Conservation (phyloP, 1,139 yeast species). For the Trichomonascaceae sp. region DNA sequence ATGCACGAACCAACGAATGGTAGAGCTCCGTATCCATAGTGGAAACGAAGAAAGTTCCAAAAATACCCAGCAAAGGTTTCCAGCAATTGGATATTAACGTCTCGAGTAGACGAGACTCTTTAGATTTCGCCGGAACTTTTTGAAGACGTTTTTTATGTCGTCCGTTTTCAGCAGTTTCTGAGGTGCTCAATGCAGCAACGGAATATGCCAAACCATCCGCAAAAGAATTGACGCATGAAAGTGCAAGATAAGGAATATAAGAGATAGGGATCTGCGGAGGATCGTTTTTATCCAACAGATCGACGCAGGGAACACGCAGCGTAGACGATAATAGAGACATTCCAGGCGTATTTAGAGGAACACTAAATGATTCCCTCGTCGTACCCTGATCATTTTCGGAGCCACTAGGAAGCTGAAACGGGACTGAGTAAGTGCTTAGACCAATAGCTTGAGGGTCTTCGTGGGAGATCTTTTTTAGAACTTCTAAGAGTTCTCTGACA, state of each 20-base stretch:
- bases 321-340: slow-evolving; percentile 32
- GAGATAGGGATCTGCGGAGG: slow-evolving; percentile 59
- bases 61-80: slow-evolving; percentile 43
- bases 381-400: slow-evolving; percentile 9
- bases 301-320: slow-evolving; percentile 55
- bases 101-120: slow-evolving; percentile 4
- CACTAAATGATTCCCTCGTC: slow-evolving; percentile 8
- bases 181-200: slow-evolving; percentile 36
- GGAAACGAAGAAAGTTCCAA: slow-evolving; percentile 52
- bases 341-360: slow-evolving; percentile 17
- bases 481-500: slow-evolving; percentile 50
- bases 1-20: slow-evolving; percentile 57
- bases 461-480: slow-evolving; percentile 31
- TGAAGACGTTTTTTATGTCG: slow-evolving; percentile 1
- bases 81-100: slow-evolving; percentile 41
- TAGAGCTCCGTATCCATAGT: slow-evolving; percentile 64
- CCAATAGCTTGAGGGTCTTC: slow-evolving; percentile 25
- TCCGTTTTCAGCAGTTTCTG: background rate
- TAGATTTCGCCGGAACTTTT: background rate
- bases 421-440: slow-evolving; percentile 20
- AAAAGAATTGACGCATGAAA: slow-evolving; percentile 47
- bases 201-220: slow-evolving; percentile 65
- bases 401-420: slow-evolving; percentile 13
- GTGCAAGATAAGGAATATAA: slow-evolving; percentile 56
- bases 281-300: slow-evolving; percentile 69